Evolutionary conservation across 2,329 filamentous ascomycete species (phyloP).

Genomic region (Clathrospora elynae): DNA sequence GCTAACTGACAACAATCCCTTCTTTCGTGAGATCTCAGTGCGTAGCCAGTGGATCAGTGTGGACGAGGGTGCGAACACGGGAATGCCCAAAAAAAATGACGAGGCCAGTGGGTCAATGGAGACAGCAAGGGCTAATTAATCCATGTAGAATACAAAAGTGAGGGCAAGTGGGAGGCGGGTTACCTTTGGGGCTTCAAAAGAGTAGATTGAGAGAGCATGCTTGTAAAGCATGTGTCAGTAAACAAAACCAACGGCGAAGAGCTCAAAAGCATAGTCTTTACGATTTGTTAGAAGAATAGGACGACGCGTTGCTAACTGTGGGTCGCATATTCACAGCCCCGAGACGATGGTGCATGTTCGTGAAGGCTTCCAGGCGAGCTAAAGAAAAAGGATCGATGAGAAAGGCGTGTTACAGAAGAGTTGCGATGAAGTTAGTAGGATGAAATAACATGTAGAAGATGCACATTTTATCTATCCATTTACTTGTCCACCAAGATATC

Average conservation of each 20-base stretch:
- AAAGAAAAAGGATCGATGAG: too few species aligned
- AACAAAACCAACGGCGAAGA: constrained; percentile 16
- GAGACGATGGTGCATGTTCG: too few species aligned
- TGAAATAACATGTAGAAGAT: too few species aligned
- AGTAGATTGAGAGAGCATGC: constrained; percentile 13
- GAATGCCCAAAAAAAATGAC: constrained; percentile 3
- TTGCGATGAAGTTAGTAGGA: too few species aligned
- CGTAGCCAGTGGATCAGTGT: constrained; percentile 20
- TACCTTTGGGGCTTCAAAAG: constrained; percentile 23
- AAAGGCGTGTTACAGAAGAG: too few species aligned
- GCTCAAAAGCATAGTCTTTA: too few species aligned
- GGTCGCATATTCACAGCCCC: too few species aligned
- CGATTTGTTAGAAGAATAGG: too few species aligned
- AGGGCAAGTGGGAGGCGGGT: constrained; percentile 18
- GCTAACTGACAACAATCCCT: constrained; percentile 19
- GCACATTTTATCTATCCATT: too few species aligned
- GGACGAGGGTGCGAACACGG: constrained; percentile 10
- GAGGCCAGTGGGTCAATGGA: constrained; percentile 16
- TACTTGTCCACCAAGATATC: too few species aligned
- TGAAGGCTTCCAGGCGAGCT: too few species aligned
- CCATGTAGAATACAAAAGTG: constrained; percentile 16
- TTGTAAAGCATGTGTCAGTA: constrained; percentile 15
- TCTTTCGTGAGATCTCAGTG: constrained; percentile 18
- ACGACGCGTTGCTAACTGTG: too few species aligned
- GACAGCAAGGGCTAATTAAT: constrained; percentile 17